Evolutionary conservation across 345 rosid genomes (phyloP).

Genomic region (Turritis glabra): DNA sequence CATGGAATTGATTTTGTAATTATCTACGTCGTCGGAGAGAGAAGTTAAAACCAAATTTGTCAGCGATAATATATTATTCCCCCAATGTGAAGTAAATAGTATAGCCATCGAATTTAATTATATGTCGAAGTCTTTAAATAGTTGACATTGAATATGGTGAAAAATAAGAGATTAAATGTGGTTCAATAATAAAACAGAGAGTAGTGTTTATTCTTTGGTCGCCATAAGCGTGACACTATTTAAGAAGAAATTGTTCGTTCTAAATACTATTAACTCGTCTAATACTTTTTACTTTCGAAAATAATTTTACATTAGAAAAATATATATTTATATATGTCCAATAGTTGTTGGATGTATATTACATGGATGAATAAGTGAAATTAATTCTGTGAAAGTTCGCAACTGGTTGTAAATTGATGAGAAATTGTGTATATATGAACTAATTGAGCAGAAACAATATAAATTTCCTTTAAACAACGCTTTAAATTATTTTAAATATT

Average conservation of each 20-base stretch:
- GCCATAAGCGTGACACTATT: not conserved
- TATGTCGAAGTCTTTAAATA: not conserved
- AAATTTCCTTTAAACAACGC: not conserved
- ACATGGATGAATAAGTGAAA: not conserved
- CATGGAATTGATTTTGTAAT: slow-evolving; percentile 9
- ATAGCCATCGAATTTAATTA: not conserved
- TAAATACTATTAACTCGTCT: not conserved
- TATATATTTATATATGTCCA: not conserved
- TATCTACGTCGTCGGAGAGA: slow-evolving; percentile 1
- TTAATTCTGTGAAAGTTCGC: not conserved
- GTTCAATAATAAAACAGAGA: not conserved
- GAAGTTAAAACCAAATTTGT: slow-evolving; percentile 5
- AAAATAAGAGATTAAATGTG: not conserved
- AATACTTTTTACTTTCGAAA: not conserved
- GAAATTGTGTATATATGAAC: not conserved
- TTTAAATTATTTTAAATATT: no score
- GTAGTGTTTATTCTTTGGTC: not conserved
- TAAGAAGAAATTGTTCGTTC: not conserved
- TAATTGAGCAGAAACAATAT: not conserved
- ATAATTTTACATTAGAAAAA: not conserved
- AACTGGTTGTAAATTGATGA: not conserved
- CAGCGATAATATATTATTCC: not conserved
- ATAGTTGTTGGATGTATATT: not conserved
- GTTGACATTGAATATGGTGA: slow-evolving; percentile 13
- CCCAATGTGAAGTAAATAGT: slow-evolving; percentile 9